phyloP scores from a whole-genome alignment of 2,329 filamentous ascomycete genomes.

The Sarocladium strictum region DNA sequence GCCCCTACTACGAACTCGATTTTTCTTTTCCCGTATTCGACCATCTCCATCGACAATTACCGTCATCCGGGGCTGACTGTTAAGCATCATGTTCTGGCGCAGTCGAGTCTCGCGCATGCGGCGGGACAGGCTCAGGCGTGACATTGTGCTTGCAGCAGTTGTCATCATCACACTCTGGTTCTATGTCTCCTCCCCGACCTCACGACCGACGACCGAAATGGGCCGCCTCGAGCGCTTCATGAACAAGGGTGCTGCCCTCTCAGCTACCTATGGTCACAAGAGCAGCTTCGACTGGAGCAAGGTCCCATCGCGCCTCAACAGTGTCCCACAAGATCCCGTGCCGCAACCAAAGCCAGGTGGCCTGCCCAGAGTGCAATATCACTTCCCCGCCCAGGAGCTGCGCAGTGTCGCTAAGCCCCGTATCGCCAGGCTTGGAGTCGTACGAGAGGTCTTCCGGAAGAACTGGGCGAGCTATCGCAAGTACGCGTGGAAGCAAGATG shows the following conservation, averaged over 20 bases:
- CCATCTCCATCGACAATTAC: neutral
- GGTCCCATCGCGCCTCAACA: slow-evolving; percentile 22
- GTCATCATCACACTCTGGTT: slow-evolving; percentile 10
- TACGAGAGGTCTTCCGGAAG: slow-evolving; percentile 27
- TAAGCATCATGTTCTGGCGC: slow-evolving; percentile 9
- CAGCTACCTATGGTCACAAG: slow-evolving; percentile 11
- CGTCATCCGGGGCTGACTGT: neutral
- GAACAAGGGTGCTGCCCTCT: slow-evolving; percentile 6
- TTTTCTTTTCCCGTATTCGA: neutral
- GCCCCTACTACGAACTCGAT: neutral
- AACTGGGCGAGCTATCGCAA: slow-evolving; percentile 55
- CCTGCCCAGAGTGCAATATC: slow-evolving; percentile 31
- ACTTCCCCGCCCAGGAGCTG: slow-evolving; percentile 24
- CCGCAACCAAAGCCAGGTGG: slow-evolving; percentile 15
- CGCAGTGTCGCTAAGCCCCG: slow-evolving; percentile 13
- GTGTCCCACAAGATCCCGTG: slow-evolving; percentile 18
- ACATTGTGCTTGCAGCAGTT: slow-evolving; percentile 5
- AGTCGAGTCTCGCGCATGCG: slow-evolving; percentile 5
- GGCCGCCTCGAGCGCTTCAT: slow-evolving; percentile 6
- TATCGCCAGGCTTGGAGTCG: slow-evolving; percentile 13
- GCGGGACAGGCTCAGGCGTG: neutral
- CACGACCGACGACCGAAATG: slow-evolving; percentile 1
- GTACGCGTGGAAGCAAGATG: slow-evolving; percentile 59
- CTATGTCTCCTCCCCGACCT: slow-evolving; percentile 2
- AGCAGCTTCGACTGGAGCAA: slow-evolving; percentile 32